Evolutionary conservation across 2,329 filamentous ascomycete genomes (phyloP), one percentile per base, ranked within the genome.

Genomic region (Peltaster fructicola): DNA sequence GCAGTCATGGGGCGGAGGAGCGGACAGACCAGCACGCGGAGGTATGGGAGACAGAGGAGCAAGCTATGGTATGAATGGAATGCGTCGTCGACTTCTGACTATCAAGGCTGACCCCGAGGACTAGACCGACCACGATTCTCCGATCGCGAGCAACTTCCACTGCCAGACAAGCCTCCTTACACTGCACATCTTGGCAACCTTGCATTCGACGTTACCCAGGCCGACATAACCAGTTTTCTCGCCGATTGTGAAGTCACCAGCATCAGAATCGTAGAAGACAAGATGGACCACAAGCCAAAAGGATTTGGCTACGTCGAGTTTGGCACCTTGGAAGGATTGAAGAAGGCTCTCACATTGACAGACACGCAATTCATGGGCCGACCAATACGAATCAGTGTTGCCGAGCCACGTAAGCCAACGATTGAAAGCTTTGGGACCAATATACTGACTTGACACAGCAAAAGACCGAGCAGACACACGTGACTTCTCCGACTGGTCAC

Each of bases 291-390:
- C 53, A 82, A 84, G 47, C 88, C 88, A 37, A 98, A 98, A 63
- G 88, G 88, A 23, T 98, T 98, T 45, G 88, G 85, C 33, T 98
- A 98, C 51, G 85, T 91, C 37, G 88, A 98, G 53, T 98, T 98
- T 45, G 71, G 65, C 38, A 74, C 71, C 25, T 59, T 88, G 21
- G 85, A 95, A 24, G 85, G 85, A 31, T 61, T 98, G 45, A 90
- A 91, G 62, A 76, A 82, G 56, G 88, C 88, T 29, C 66, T 98
- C 36, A 69, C 72, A 30, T 66, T 88, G 35, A 84, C 84, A 44
- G 79, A 81, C 42, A 63, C 70, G 32, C 72, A 69, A 30, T 84
- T 95, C 52, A 76, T 90, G 51, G 82, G 82, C 40, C 75, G 88
- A 40, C 77, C 73, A 47, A 82, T 98, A 51, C 73, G 81, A 50